phyloP scores from a whole-genome alignment of 148 eudicot species.

The Vaccinium myrtillus region DNA sequence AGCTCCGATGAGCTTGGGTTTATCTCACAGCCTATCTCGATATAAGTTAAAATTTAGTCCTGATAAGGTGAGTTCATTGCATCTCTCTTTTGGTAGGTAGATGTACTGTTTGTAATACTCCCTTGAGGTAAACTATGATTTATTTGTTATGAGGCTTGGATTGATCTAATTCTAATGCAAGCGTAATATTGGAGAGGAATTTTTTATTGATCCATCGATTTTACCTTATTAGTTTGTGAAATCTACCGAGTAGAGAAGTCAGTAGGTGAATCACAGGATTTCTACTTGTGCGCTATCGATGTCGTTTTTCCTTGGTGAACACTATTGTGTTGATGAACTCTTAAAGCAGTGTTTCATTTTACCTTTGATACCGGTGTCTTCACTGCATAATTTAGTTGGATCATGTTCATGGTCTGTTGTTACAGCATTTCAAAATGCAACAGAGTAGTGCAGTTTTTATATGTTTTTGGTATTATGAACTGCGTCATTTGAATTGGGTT shows the following conservation, averaged over 20 bases:
- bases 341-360: neutral
- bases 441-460: neutral
- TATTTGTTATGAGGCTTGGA: neutral
- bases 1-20: conserved; percentile 98
- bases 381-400: neutral
- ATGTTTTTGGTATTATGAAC: neutral
- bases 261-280: neutral
- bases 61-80: conserved; percentile 59
- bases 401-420: neutral
- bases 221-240: neutral
- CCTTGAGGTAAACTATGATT: neutral
- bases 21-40: conserved; percentile 92
- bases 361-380: neutral
- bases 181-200: neutral
- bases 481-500: neutral
- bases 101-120: neutral
- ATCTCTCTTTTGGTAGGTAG: neutral
- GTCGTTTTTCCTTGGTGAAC: neutral
- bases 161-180: neutral
- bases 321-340: neutral
- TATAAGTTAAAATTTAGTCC: conserved; percentile 93
- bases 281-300: neutral
- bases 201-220: neutral
- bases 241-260: neutral
- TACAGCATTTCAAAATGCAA: neutral